Evolutionary conservation across 495 filamentous ascomycete species (phyloP).

Genomic region (Aspergillus nidulans): DNA sequence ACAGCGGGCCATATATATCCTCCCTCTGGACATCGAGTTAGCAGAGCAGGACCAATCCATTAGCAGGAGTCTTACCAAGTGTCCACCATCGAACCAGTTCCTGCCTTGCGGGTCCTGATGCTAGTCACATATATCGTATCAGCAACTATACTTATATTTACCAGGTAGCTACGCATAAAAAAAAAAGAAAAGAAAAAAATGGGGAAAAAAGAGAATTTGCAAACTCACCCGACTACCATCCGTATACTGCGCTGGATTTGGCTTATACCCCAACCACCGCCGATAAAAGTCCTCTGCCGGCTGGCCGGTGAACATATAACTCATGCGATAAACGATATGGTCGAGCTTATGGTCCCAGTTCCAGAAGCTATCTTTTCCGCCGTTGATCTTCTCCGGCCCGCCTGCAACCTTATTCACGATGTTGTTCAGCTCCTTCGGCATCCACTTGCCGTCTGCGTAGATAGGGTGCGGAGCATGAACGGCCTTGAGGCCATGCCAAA

Average conservation of each 20-base stretch:
- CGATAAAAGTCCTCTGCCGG: conserved; percentile 13
- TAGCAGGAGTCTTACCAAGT: conserved; percentile 4
- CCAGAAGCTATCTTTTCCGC: conserved; percentile 16
- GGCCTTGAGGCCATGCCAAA: conserved; percentile 64
- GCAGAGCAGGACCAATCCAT: not conserved
- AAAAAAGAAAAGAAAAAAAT: too few relatives aligned
- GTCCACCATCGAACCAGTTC: conserved; percentile 5
- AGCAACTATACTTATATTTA: too few relatives aligned
- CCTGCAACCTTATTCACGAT: conserved; percentile 55
- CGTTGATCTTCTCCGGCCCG: conserved; percentile 16
- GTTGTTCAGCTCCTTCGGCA: conserved; percentile 46
- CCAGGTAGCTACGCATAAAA: too few relatives aligned
- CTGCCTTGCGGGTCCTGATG: not conserved
- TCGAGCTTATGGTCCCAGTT: conserved; percentile 10
- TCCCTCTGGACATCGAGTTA: conserved; percentile 1
- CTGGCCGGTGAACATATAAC: conserved; percentile 14
- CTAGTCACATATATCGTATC: not conserved
- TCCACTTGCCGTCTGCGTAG: conserved; percentile 61
- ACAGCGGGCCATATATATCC: conserved; percentile 6
- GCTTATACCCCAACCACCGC: conserved; percentile 9
- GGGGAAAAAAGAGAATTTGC: not conserved
- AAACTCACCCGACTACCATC: not conserved
- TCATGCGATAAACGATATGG: conserved; percentile 9
- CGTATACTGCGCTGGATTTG: not conserved
- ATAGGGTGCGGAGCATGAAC: conserved; percentile 48